These are phyloP conservation scores for Diaporthe ampelina DNA, from an alignment of 2,329 filamentous ascomycete genomes.

Conservation along the genomic window DNA sequence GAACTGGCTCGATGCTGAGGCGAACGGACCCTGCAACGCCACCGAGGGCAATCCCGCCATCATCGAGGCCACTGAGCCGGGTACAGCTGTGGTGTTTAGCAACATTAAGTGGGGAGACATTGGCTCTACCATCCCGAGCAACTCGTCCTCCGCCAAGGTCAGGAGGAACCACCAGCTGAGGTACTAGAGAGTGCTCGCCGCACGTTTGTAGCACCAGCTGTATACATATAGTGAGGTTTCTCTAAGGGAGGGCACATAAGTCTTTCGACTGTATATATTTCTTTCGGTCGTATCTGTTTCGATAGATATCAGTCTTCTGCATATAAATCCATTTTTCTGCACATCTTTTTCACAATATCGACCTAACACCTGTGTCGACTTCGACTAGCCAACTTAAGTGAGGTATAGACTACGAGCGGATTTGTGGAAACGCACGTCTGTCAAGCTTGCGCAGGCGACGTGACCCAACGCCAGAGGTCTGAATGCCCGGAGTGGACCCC, in stretches of 20 bases:
- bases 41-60: constrained; percentile 62
- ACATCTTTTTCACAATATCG: neutral
- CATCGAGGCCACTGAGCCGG: constrained; percentile 57
- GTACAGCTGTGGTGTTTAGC: constrained; percentile 61
- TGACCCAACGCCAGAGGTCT: too few relatives aligned
- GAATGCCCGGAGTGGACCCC: too few relatives aligned
- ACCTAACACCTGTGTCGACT: too few relatives aligned
- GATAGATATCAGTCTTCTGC: neutral
- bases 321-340: neutral
- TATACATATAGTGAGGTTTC: neutral
- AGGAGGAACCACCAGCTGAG: neutral
- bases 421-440: too few relatives aligned
- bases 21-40: constrained; percentile 61
- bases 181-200: constrained; percentile 39
- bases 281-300: neutral
- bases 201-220: constrained; percentile 36
- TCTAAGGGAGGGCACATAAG: neutral
- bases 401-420: too few relatives aligned
- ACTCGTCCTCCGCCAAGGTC: neutral
- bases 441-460: too few relatives aligned
- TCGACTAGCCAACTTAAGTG: too few relatives aligned
- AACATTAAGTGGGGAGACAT: constrained; percentile 69
- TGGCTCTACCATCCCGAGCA: constrained; percentile 55
- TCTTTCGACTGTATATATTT: neutral
- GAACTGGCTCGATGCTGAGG: constrained; percentile 63